These are phyloP conservation scores for Fusarium zealandicum DNA, from an alignment of 2,329 filamentous ascomycete genomes.

Conservation along the genomic window DNA sequence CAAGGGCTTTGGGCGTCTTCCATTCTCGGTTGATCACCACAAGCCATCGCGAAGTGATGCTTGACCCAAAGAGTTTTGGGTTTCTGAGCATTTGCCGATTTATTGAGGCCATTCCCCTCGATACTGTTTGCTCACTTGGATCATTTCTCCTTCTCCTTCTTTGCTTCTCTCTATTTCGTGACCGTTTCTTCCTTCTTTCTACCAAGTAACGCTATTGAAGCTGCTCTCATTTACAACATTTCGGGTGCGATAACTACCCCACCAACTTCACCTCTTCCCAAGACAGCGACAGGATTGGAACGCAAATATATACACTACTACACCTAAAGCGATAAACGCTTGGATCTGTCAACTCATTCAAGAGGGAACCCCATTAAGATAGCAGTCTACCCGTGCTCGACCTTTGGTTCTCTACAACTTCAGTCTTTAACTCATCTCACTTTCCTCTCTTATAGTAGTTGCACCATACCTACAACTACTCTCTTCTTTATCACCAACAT, in stretches of 20 bases:
- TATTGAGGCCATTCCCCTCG: slow-evolving; percentile 3
- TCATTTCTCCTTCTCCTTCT: background rate
- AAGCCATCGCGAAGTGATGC: slow-evolving; percentile 4
- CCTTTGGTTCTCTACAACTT: background rate
- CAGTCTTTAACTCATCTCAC: background rate
- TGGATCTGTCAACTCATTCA: background rate
- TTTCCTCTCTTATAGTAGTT: background rate
- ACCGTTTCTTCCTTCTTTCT: background rate
- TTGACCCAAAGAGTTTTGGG: background rate
- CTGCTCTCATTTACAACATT: slow-evolving; percentile 1
- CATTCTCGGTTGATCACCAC: slow-evolving; percentile 24
- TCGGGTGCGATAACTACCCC: background rate
- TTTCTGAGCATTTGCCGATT: background rate
- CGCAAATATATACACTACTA: background rate
- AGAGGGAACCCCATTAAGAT: background rate
- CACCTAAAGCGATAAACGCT: background rate
- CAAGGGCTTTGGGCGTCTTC: slow-evolving; percentile 5
- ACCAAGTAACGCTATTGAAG: background rate
- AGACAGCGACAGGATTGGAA: slow-evolving; percentile 1
- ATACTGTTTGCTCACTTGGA: background rate
- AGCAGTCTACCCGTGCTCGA: background rate
- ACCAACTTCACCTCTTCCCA: background rate
- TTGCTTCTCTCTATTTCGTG: background rate
- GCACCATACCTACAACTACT: background rate
- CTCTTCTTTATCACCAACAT: background rate